A percentile compares a stretch with the other conserved stretches of the same genome.
These are phyloP conservation scores for Abrus precatorius DNA, from an alignment of 306 rosid genomes.

Conservation along the genomic window DNA sequence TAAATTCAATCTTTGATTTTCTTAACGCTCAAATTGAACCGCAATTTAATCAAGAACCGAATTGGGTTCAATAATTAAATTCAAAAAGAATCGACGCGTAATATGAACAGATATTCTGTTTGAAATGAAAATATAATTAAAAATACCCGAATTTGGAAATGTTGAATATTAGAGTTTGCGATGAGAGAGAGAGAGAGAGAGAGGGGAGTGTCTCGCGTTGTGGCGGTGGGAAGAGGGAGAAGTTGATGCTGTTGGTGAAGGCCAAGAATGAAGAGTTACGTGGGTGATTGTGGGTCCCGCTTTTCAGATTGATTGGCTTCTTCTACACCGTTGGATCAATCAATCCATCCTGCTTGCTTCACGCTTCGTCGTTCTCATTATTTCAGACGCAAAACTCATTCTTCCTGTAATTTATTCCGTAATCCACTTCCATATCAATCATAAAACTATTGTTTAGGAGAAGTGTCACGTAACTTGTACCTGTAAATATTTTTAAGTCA, in stretches of 20 bases:
- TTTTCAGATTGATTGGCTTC: background rate
- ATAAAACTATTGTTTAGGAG: no score
- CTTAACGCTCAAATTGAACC: background rate
- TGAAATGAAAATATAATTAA: background rate
- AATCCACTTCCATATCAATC: background rate
- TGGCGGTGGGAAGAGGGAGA: background rate
- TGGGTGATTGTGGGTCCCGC: slow-evolving; percentile 1
- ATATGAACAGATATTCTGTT: slow-evolving; percentile 4
- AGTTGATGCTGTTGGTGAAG: background rate
- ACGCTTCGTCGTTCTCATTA: slow-evolving; percentile 29
- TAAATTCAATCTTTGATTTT: slow-evolving; percentile 10
- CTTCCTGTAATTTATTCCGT: background rate
- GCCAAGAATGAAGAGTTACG: background rate
- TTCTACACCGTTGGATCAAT: slow-evolving; percentile 28
- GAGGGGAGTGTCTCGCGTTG: background rate
- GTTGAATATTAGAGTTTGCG: no score
- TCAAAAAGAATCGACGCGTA: background rate
- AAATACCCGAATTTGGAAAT: no score
- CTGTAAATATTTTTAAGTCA: no score
- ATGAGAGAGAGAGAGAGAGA: no score
- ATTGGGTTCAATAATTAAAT: background rate
- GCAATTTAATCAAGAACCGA: no score
- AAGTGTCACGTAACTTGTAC: no score
- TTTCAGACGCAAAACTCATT: background rate
- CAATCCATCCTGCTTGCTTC: slow-evolving; percentile 37